Evolutionary conservation across 768 basidiomycete species (phyloP), one percentile per base, ranked within the genome.

Genomic region (Serpula lacrymans): DNA sequence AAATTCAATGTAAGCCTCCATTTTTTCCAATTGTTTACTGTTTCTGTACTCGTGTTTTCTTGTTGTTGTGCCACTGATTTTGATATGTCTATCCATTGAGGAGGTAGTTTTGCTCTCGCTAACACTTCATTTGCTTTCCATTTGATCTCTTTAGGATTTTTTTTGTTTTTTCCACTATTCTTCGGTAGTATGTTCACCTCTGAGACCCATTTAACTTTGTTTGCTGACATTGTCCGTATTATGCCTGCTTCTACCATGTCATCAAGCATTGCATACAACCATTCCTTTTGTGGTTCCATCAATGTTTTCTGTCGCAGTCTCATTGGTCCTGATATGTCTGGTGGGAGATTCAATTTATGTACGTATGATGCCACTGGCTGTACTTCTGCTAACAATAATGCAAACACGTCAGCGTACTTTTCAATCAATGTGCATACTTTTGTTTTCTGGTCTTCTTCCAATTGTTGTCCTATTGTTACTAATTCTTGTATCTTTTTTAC

Each of bases 1-100:
- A 54, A 60, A 18, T 54, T 50, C 17, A 57, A 55, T 31, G 44
- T 48, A 6, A 57, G 26, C 18, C 55, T 28, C 45, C 49, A 57
- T 28, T 53, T 52, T 13, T 40, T 18, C 12, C n/a, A 21, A 13
- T 11, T 34, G 10, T 9, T 17, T 20, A 9, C 16, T 9, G 33
- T 10, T 13, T 9, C 13, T 9, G 13, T 20, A 34, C 10, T 9
- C 33, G 9, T 34, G 16, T 9, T 9, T 10, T 7, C 22, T 20
- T 10, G 10, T 10, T 25, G 20, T 11, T 17, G 13, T 20, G 36
- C 12, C 36, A 7, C 13, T 10, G 36, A 22, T 24, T 37, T 7
- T 37, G 36, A 9, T 10, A 20, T 10, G 9, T 22, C 11, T 10
- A 22, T 10, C 11, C 13, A 12, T 20, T 11, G 8, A 10, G 18